Evolutionary conservation across 2,329 filamentous ascomycete genomes (phyloP), one percentile per base, ranked within the genome.

Genomic region (Furcasterigmium sp.): DNA sequence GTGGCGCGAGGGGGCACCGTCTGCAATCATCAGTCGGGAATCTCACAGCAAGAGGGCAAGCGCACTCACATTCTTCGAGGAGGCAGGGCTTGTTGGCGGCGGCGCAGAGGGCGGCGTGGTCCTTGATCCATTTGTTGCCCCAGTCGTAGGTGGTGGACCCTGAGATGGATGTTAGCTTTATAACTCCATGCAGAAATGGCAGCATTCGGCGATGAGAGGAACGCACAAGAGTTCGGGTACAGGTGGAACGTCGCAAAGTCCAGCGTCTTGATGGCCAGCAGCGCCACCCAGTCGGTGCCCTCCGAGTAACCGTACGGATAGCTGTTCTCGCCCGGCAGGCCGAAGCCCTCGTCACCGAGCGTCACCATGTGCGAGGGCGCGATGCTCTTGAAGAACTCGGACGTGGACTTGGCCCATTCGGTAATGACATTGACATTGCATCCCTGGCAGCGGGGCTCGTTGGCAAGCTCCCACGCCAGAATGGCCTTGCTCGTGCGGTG

Each of bases 311-410:
- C 56, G 56, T 76, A 79, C 4, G 75, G 75, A 51, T 79, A 80
- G 40, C 63, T 66, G 11, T 65, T 69, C 41, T 78, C 76, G 3
- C 72, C 71, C 3, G 64, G 62, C 17, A 70, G 59, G 3, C 66
- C 68, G 48, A 73, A 68, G 8, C 68, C 68, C 46, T 69, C 81
- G 53, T 84, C 81, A 19, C 82, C 82, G 4, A 82, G 67, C 1
- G 75, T 74, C 21, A 85, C 79, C 72, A 85, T 74, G 59, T 85
- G 82, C 43, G 73, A 62, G 1, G 70, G 51, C 54, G 86, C 82
- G 11, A 85, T 65, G 11, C 66, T 72, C 60, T 85, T 85, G 60
- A 86, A 76, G 55, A 83, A 85, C 18, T 68, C 65, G 18, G 76
- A 80, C 3, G 73, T 78, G 5, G 61, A 60, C 32, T 67, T 63